phyloP scores from a whole-genome alignment of 768 basidiomycete species.

The Multifurca ochricompacta region DNA sequence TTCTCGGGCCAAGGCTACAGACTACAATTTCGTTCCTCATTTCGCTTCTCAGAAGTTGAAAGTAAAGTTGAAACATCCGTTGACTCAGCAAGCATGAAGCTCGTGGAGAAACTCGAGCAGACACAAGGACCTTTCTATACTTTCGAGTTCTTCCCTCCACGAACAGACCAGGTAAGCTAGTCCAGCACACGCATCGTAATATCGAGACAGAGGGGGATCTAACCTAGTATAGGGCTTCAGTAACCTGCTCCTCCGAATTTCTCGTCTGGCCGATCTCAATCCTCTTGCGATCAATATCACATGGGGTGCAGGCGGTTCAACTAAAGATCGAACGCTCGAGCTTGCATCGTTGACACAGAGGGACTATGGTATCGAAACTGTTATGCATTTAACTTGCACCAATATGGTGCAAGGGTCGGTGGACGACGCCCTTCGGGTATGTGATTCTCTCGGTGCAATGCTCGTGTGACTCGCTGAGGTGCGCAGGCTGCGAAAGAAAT shows the following conservation, averaged over 20 bases:
- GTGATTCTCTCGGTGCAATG: slow-evolving; percentile 22
- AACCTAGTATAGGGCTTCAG: slow-evolving; percentile 63
- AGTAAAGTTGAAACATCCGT: background rate
- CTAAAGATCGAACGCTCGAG: slow-evolving; percentile 80
- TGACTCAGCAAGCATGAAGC: slow-evolving; percentile 48
- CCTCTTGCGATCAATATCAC: slow-evolving; percentile 89
- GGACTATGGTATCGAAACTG: slow-evolving; percentile 72
- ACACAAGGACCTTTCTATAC: slow-evolving; percentile 59
- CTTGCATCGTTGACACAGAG: slow-evolving; percentile 72
- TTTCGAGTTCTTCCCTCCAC: slow-evolving; percentile 96
- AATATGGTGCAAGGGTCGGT: slow-evolving; percentile 90
- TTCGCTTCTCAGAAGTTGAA: background rate
- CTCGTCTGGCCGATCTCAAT: slow-evolving; percentile 64
- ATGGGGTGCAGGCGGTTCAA: slow-evolving; percentile 96
- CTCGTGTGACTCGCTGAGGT: background rate
- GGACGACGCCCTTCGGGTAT: slow-evolving; percentile 75
- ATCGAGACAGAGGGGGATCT: slow-evolving; percentile 4
- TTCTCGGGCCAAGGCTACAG: too few relatives aligned
- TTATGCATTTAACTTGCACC: slow-evolving; percentile 94
- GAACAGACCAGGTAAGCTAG: slow-evolving; percentile 69
- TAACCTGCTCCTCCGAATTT: slow-evolving; percentile 83
- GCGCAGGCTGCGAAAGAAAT: slow-evolving; percentile 64
- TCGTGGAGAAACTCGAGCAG: slow-evolving; percentile 57
- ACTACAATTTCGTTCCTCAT: background rate
- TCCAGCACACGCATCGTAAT: slow-evolving; percentile 8